A percentile compares a stretch with the other conserved stretches of the same genome.
Evolutionary conservation across 31 red algal species (phyloP).

Genomic region (Endocladia muricata): DNA sequence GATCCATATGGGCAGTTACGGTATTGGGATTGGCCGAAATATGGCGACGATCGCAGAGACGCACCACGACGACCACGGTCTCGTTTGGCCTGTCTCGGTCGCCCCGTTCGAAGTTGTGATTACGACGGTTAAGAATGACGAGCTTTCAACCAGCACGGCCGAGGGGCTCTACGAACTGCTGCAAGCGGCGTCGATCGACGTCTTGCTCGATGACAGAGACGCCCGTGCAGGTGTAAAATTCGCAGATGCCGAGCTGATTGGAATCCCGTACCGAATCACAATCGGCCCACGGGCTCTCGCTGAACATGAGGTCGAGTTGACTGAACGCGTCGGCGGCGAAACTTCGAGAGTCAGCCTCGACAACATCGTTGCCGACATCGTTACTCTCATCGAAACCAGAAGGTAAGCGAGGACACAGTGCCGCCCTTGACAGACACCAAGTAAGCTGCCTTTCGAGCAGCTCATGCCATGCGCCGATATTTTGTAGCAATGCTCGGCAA

Average conservation of each 20-base stretch:
- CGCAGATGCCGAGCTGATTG: conserved; percentile 15
- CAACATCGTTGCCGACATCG: too few species aligned
- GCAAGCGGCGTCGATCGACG: background rate
- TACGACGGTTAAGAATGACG: background rate
- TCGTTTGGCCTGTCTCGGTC: conserved; percentile 18
- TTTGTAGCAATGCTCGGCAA: too few species aligned
- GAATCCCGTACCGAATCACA: conserved; percentile 15
- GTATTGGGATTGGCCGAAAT: conserved; percentile 9
- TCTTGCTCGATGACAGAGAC: conserved; percentile 19
- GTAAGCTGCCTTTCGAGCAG: too few species aligned
- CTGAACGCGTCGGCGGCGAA: too few species aligned
- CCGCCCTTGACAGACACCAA: too few species aligned
- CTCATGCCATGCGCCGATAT: too few species aligned
- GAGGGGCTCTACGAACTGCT: conserved; percentile 16
- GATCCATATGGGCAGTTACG: conserved; percentile 18
- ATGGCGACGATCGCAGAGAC: background rate
- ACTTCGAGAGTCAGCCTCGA: too few species aligned
- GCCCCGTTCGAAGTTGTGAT: conserved; percentile 19
- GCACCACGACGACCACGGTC: conserved; percentile 14
- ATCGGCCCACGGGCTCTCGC: background rate
- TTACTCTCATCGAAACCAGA: too few species aligned
- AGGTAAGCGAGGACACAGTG: too few species aligned
- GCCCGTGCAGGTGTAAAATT: conserved; percentile 12
- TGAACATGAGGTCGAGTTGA: background rate
- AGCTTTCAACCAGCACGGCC: background rate